Evolutionary conservation across 768 basidiomycete genomes (phyloP), one percentile per base, ranked within the genome.

Genomic region (Amanita thiersii): DNA sequence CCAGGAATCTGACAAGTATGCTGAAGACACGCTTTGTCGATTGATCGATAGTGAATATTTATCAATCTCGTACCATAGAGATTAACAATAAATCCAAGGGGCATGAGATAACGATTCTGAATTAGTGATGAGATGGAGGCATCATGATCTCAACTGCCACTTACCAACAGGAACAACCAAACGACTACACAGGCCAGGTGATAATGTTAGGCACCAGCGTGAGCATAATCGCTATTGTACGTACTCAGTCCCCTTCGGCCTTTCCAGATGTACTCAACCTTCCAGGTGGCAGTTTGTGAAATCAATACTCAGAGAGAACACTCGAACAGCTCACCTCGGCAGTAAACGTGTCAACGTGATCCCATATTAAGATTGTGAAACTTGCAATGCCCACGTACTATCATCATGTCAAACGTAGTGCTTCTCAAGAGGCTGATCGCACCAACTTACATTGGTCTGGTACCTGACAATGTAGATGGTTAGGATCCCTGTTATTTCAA

Each of bases 41-140:
- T 14, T 11, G 18, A 36, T 43, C 23, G 23, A 35, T 8, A 34
- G 24, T 8, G 21, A 23, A 7, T n/a, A 9, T 28, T 20, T 8
- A 11, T 25, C 1, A 2, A 10, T 25, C 10, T 7, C 50, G 40
- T 50, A 66, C 69, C 74, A 43, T 60, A 69, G 9, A 79, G 51
- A 44, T 80, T 79, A 33, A 80, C 53, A 12, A 79, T 69, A 51
- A 82, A 81, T 1, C 73, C 75, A 2, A 81, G 57, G 0, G 79
- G 79, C 0, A 74, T 79, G 14, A 81, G 56, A 50, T 82, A 82
- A 18, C 79, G 72, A 49, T 81, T 81, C 78, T 81, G 24, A 9
- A 14, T 15, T 10, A 20, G 15, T 17, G 31, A 5, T 7, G 20
- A 39, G n/a, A 45, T 34, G 4, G 31, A n/a, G 11, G 5, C 26